Conservation (phyloP, 352 stramenopile species). For the Pythium scleroteichum region DNA sequence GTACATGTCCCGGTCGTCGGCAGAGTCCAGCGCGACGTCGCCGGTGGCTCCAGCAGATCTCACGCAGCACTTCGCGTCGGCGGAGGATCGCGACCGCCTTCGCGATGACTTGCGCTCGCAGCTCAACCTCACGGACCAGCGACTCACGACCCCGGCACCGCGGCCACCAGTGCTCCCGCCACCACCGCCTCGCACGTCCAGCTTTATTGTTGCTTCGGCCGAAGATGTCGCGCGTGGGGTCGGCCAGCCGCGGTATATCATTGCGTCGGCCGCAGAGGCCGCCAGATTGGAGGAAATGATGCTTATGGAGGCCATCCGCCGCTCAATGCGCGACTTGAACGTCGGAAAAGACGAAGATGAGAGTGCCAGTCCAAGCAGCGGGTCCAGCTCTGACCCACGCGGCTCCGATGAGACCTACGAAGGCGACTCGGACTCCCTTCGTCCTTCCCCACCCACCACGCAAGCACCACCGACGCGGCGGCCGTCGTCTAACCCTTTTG, state of each 20-base stretch:
- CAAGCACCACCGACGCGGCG: conserved; percentile 5
- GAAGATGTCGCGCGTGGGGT: conserved; percentile 26
- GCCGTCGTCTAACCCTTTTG: conserved; percentile 29
- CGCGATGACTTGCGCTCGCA: conserved; percentile 75
- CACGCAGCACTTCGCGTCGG: conserved; percentile 46
- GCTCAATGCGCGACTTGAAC: conserved; percentile 69
- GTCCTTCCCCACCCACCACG: not conserved
- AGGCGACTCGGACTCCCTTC: conserved; percentile 19
- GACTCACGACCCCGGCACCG: conserved; percentile 41
- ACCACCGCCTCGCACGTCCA: not conserved
- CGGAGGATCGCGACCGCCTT: conserved; percentile 71
- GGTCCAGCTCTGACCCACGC: not conserved
- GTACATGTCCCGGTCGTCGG: conserved; percentile 6
- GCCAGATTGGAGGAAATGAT: conserved; percentile 75
- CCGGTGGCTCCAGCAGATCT: conserved; percentile 11
- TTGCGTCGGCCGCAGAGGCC: conserved; percentile 51
- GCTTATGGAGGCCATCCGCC: conserved; percentile 80
- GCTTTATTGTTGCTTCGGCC: conserved; percentile 26
- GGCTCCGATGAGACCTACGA: conserved; percentile 6
- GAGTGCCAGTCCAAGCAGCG: not conserved
- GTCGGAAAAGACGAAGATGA: conserved; percentile 37
- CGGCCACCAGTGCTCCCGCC: conserved; percentile 15
- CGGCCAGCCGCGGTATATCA: conserved; percentile 27
- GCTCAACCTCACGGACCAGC: conserved; percentile 56
- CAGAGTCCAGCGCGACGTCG: conserved; percentile 12